Evolutionary conservation across 495 filamentous ascomycete species (phyloP), one percentile per base, ranked within the genome.

Genomic region (Glutinoglossum americanum): DNA sequence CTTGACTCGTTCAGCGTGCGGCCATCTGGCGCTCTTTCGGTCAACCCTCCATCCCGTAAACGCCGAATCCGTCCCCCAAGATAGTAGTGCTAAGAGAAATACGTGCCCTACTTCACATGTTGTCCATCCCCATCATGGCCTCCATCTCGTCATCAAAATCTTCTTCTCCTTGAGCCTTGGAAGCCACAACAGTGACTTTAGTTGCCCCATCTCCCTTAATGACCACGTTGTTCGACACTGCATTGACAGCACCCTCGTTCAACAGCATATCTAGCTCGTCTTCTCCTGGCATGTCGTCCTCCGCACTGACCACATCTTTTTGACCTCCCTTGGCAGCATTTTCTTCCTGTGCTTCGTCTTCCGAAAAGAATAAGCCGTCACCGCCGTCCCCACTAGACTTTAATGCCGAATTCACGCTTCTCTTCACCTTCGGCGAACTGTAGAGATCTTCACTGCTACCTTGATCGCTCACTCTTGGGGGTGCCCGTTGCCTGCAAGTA

Each of bases 141-240:
- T 54, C 47, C n/a, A 59, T 26, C 26, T 51, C 45, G 17, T 58
- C 49, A 11, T 54, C 49, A 32, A 53, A 51, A 28, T 51, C 26
- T 30, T 53, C 49, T 17, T 53, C 49, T 0, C 5, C 13, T 10
- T 13, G 49, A 11, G 23, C 17, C 49, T 30, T 19, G 13, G 23
- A 32, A 0, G 25, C 49, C 26, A 32, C 30, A 32, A 53, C 49
- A 30, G 11, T 4, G 8, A 19, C 8, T 26, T 6, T n/a, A 10
- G 9, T 26, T 3, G 8, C 47, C 21, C n/a, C 47, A 9, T 26
- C 47, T n/a, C n/a, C n/a, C n/a, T n/a, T n/a, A n/a, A 28, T 51
- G 4, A 25, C 26, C n/a, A 11, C 7, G 26, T 51, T 26, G 1
- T 51, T 51, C 7, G 47, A 23, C 7, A 9, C 47, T n/a, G n/a